A percentile compares a stretch with the other conserved stretches of the same genome.
phyloP scores from a whole-genome alignment of 1,284 basidiomycete species.

The Volvariella surrecta region DNA sequence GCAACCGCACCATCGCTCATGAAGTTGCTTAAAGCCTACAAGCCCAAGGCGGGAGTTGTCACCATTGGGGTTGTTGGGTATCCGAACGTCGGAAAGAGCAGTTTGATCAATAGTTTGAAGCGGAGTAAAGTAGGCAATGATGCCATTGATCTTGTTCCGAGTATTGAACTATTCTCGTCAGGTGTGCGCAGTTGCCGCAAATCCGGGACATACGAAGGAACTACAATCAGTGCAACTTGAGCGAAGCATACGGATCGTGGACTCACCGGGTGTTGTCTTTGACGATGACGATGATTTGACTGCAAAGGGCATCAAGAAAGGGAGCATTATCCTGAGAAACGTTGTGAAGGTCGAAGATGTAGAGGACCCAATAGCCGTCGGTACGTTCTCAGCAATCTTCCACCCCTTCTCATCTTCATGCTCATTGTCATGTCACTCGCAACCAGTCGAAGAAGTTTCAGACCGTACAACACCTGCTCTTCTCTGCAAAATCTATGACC shows the following conservation, averaged over 20 bases:
- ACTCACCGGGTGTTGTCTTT: slow-evolving; percentile 95
- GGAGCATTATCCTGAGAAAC: slow-evolving; percentile 79
- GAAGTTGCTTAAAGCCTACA: slow-evolving; percentile 88
- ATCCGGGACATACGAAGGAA: slow-evolving; percentile 91
- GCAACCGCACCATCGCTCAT: slow-evolving; percentile 76
- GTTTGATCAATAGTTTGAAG: slow-evolving; percentile 92
- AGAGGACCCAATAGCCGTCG: slow-evolving; percentile 83
- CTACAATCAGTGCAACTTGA: slow-evolving; percentile 93
- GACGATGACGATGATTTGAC: slow-evolving; percentile 48
- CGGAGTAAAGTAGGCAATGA: slow-evolving; percentile 57
- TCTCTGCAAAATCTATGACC: slow-evolving; percentile 77
- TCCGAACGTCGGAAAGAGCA: slow-evolving; percentile 97
- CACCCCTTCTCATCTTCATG: not conserved
- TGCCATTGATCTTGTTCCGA: no score
- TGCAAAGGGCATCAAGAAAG: slow-evolving; percentile 46
- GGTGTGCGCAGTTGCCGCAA: slow-evolving; percentile 89
- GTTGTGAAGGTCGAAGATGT: slow-evolving; percentile 91
- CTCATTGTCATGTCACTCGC: not conserved
- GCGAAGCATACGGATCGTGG: slow-evolving; percentile 86
- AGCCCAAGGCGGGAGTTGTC: slow-evolving; percentile 64
- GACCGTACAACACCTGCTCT: slow-evolving; percentile 57
- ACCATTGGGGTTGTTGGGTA: slow-evolving; percentile 95
- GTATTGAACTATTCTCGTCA: slow-evolving; percentile 22
- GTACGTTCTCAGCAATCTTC: slow-evolving; percentile 32
- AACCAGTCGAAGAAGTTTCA: slow-evolving; percentile 78